Percentiles rank a stretch among this genome's conserved stretches.
These are phyloP conservation scores for Kazachstania sp. DNA, from an alignment of 1,139 yeast genomes.

Conservation along the genomic window DNA sequence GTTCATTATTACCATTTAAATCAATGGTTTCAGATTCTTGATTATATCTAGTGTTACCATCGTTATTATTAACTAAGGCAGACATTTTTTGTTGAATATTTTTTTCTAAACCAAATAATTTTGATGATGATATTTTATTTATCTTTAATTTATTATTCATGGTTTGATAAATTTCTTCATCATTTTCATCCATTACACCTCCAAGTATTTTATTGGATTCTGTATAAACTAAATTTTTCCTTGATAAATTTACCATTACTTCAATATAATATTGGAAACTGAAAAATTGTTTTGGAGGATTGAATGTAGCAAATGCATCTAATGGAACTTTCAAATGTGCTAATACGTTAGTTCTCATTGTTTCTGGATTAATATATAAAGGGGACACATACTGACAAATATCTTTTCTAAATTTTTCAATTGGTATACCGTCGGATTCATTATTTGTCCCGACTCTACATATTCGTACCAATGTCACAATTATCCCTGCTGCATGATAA, in stretches of 20 bases:
- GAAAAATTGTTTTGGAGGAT: constrained; percentile 56
- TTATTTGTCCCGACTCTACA: constrained; percentile 62
- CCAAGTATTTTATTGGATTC: constrained; percentile 25
- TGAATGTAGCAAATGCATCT: constrained; percentile 82
- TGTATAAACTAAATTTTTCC: constrained; percentile 33
- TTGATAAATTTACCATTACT: constrained; percentile 62
- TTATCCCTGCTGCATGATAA: constrained; percentile 66
- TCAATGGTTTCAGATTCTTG: background rate
- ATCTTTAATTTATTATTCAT: background rate
- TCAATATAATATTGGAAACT: constrained; percentile 82
- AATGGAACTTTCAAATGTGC: constrained; percentile 68
- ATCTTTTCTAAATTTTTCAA: constrained; percentile 79
- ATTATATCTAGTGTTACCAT: background rate
- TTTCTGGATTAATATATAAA: constrained; percentile 57
- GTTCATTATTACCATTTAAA: constrained; percentile 3
- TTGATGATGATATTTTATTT: background rate
- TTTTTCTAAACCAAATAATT: constrained; percentile 2
- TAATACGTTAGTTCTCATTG: constrained; percentile 49
- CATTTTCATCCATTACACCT: constrained; percentile 8
- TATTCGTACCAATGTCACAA: constrained; percentile 71
- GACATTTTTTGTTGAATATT: constrained; percentile 14
- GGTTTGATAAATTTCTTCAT: background rate
- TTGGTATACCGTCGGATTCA: constrained; percentile 37
- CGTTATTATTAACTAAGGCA: constrained; percentile 8
- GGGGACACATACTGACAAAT: constrained; percentile 72